These are phyloP conservation scores for Penicillium longicatenatum DNA, from an alignment of 495 filamentous ascomycete genomes.

Conservation along the genomic window DNA sequence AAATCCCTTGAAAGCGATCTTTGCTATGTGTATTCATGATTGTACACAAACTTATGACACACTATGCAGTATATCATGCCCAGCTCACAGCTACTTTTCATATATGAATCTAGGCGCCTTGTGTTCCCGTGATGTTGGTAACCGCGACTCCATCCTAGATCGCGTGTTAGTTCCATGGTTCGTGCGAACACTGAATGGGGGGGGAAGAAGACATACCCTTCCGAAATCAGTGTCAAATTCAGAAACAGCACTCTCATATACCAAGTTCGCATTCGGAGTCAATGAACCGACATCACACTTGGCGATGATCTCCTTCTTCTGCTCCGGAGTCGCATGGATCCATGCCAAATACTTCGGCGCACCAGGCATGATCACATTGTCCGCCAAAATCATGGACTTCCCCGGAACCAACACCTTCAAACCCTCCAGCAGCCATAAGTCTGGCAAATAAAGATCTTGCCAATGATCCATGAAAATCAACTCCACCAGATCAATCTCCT, in stretches of 20 bases:
- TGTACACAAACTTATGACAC: too few relatives aligned
- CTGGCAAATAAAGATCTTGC: constrained; percentile 61
- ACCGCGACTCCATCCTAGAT: neutral
- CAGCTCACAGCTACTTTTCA: neutral
- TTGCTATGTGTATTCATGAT: too few relatives aligned
- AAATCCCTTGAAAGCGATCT: too few relatives aligned
- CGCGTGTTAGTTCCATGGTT: neutral
- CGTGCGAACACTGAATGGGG: neutral
- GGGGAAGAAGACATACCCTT: neutral
- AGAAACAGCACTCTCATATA: neutral
- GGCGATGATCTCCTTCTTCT: constrained; percentile 2
- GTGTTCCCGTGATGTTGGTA: neutral
- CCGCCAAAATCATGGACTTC: constrained; percentile 56
- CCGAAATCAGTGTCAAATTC: neutral
- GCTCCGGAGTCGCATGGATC: constrained; percentile 10
- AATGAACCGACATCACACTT: neutral
- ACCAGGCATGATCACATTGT: constrained; percentile 70
- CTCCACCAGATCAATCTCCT: constrained; percentile 47
- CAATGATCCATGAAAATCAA: constrained; percentile 69
- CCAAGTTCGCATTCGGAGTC: neutral
- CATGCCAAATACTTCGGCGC: constrained; percentile 59
- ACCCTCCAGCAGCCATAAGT: constrained; percentile 67
- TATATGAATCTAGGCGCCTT: neutral
- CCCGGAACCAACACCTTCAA: constrained; percentile 56
- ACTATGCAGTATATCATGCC: too few relatives aligned